Percentiles rank a stretch among this genome's conserved stretches.
phyloP scores from a whole-genome alignment of 1,139 yeast genomes.

The Saccharomycopsis hybrid region DNA sequence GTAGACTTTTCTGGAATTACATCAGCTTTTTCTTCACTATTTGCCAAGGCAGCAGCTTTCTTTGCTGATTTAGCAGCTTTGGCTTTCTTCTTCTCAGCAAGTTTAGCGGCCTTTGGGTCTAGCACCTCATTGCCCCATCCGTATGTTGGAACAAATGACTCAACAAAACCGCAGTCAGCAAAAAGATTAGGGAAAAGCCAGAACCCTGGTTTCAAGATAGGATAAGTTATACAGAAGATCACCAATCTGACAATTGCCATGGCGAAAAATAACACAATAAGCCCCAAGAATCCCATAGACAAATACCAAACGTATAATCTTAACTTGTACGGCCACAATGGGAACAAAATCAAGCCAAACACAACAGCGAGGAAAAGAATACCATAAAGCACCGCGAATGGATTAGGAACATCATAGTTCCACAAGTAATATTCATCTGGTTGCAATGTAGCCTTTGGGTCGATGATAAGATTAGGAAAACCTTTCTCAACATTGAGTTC shows the following conservation, averaged over 20 bases:
- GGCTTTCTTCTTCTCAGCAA: conserved; percentile 30
- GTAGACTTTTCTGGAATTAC: conserved; percentile 14
- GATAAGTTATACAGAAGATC: conserved; percentile 56
- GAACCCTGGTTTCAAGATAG: conserved; percentile 60
- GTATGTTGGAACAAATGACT: conserved; percentile 83
- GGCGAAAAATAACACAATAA: conserved; percentile 69
- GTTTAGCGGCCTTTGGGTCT: conserved; percentile 27
- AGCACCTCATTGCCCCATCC: conserved; percentile 63
- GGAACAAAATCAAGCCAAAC: conserved; percentile 79
- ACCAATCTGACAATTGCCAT: conserved; percentile 76
- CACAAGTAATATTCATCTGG: conserved; percentile 85
- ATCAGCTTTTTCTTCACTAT: conserved; percentile 11
- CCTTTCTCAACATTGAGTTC: conserved; percentile 64
- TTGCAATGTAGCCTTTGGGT: conserved; percentile 61
- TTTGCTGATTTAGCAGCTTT: conserved; percentile 25
- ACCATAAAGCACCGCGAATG: conserved; percentile 58
- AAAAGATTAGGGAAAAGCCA: conserved; percentile 96
- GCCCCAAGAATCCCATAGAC: conserved; percentile 69
- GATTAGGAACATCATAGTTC: conserved; percentile 76
- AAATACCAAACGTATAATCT: conserved; percentile 88
- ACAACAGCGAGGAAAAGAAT: conserved; percentile 58
- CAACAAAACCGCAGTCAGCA: conserved; percentile 91
- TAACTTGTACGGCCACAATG: conserved; percentile 92
- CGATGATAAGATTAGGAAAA: conserved; percentile 63
- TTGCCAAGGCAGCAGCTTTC: conserved; percentile 12